These are phyloP conservation scores for Cordyceps pruinosa DNA, from an alignment of 2,329 filamentous ascomycete genomes.

Conservation along the genomic window DNA sequence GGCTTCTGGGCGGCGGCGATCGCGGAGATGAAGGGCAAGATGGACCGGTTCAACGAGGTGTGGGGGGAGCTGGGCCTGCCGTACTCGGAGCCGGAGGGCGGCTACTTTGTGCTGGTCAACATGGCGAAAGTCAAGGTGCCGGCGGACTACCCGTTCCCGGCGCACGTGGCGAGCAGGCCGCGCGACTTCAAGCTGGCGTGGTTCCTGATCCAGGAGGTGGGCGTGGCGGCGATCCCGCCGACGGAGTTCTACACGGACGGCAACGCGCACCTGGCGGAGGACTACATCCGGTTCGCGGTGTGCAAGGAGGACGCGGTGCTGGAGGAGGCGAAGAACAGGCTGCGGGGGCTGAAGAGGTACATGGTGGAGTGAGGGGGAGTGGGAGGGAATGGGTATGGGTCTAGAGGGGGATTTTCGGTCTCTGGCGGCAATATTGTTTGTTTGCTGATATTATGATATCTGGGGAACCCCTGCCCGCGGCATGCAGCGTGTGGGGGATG, in stretches of 20 bases:
- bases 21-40: constrained; percentile 81
- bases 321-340: constrained; percentile 68
- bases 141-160: constrained; percentile 77
- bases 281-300: constrained; percentile 91
- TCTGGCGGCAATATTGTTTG: neutral
- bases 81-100: constrained; percentile 89
- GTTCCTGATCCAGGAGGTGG: constrained; percentile 95
- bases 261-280: constrained; percentile 79
- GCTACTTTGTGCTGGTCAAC: constrained; percentile 96
- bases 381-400: neutral
- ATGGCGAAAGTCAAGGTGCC: constrained; percentile 82
- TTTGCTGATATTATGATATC: neutral
- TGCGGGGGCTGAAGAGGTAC: constrained; percentile 67
- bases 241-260: constrained; percentile 91
- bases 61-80: constrained; percentile 70
- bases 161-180: constrained; percentile 77
- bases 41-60: constrained; percentile 77
- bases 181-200: constrained; percentile 91
- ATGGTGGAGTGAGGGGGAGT: constrained; percentile 33
- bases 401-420: neutral
- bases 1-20: constrained; percentile 85
- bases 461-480: neutral
- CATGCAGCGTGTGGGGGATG: neutral
- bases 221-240: constrained; percentile 90
- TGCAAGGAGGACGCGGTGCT: constrained; percentile 89